Base-by-base conservation (phyloP, 225 moss, liverwort and hornwort genomes). In the Sphagnum tenellum region DNA sequence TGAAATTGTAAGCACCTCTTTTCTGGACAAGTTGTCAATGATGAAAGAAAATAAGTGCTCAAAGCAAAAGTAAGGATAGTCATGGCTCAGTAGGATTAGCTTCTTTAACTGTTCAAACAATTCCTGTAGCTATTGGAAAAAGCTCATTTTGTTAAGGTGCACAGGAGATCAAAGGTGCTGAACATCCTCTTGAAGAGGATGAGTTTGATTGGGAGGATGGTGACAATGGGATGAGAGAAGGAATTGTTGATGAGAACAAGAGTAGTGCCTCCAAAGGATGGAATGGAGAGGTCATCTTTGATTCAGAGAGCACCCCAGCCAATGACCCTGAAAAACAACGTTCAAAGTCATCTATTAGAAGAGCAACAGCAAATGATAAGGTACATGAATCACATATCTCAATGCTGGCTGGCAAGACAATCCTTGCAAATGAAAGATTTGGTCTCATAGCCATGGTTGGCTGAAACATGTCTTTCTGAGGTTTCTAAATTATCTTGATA, bases 311-410 rank as follows among this genome's bases (percentile, higher is more conserved):
- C 49, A 70, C 60, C 60, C 71, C 81, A 66, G 79, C 69, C 56
- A 75, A 75, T 47, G 76, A 72, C 5, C 46, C 57, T 49, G 74
- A 73, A 46, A 79, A 75, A 70, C 79, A 56, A 70, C 45, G 29
- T 11, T 73, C 74, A 66, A 89, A 92, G 65, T 75, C 79, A 53
- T 53, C 73, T 59, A 73, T 76, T 63, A 81, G 93, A 71, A 87
- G 93, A 82, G 93, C 90, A 69, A 90, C 83, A 64, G 98, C 90
- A 2, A 89, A 88, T 67, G 98, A 98, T 70, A 98, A 98, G 88
- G 93, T 90, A 46, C 51, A 59, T 46, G 45, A 9, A 7, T 55
- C 45, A 2, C 14, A 29, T 29, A 29, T 29, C 29, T 29, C 29
- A 29, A 29, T 29, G 1, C 29, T 29, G 29, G 29, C 29, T 29